These are phyloP conservation scores for Tulasnella sp. DNA, from an alignment of 768 basidiomycete species.

Conservation along the genomic window DNA sequence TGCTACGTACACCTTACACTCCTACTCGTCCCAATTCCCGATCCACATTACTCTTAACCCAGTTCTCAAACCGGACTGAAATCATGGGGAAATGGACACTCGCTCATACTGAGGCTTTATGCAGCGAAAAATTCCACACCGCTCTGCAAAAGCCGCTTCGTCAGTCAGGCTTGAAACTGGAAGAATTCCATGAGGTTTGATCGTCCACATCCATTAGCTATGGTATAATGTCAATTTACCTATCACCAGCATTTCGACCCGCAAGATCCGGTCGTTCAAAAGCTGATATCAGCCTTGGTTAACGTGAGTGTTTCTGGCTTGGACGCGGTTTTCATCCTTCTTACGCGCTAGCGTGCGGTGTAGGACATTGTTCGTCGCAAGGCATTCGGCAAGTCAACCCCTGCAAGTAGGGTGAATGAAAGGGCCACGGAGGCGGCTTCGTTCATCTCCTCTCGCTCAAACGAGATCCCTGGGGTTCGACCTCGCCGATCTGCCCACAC, in stretches of 20 bases:
- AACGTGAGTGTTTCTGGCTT: background rate
- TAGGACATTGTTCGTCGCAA: conserved; percentile 11
- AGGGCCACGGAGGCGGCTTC: background rate
- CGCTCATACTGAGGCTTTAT: conserved; percentile 5
- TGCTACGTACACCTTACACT: too few relatives aligned
- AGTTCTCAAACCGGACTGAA: too few relatives aligned
- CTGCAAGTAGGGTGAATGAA: background rate
- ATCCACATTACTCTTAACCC: too few relatives aligned
- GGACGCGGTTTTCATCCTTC: background rate
- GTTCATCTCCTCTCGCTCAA: conserved; percentile 1
- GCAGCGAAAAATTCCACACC: conserved; percentile 10
- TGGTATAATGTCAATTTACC: background rate
- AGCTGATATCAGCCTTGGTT: conserved; percentile 5
- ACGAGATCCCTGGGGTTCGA: background rate
- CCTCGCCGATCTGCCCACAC: background rate
- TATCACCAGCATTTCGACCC: conserved; percentile 1
- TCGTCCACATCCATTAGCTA: background rate
- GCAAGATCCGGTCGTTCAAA: conserved; percentile 9
- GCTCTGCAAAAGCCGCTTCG: conserved; percentile 4
- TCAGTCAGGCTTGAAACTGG: conserved; percentile 10
- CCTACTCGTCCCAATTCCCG: too few relatives aligned
- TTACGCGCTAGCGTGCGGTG: background rate
- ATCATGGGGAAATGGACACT: conserved; percentile 13
- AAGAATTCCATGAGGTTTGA: conserved; percentile 14
- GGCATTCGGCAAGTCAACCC: background rate